Conservation (phyloP, 352 stramenopile genomes). For the Phytophthora pisi region DNA sequence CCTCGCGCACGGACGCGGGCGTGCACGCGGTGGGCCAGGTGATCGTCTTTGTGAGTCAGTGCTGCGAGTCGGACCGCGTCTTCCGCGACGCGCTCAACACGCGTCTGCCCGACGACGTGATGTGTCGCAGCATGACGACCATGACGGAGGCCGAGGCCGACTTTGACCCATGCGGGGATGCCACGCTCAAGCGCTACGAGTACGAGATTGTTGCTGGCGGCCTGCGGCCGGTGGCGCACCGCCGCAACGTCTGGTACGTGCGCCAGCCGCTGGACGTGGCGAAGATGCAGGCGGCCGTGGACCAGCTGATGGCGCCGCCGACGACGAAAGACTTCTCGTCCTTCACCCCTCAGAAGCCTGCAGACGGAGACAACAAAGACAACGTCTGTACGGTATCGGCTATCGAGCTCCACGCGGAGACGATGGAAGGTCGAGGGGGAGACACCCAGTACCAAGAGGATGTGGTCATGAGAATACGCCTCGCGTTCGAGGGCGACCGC, state of each 20-base stretch:
- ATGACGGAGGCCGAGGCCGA: constrained; percentile 22
- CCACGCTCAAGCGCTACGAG: constrained; percentile 67
- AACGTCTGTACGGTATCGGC: constrained; percentile 58
- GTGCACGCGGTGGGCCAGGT: constrained; percentile 93
- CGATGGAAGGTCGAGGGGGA: background rate
- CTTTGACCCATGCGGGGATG: constrained; percentile 63
- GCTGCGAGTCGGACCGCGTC: constrained; percentile 41
- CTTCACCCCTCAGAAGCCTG: constrained; percentile 63
- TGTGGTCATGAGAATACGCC: constrained; percentile 36
- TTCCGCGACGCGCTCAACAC: constrained; percentile 79
- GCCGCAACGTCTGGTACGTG: constrained; percentile 68
- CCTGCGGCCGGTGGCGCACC: constrained; percentile 52
- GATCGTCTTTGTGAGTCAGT: constrained; percentile 87
- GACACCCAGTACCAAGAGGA: constrained; percentile 37
- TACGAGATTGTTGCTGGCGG: constrained; percentile 62
- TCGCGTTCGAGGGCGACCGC: constrained; percentile 69
- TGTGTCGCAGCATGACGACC: constrained; percentile 44
- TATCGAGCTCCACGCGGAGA: constrained; percentile 43
- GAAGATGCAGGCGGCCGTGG: constrained; percentile 55
- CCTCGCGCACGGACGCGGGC: constrained; percentile 92
- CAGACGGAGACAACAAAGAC: constrained; percentile 37
- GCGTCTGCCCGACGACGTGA: constrained; percentile 64
- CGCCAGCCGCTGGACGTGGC: constrained; percentile 57
- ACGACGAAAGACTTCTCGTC: constrained; percentile 66
- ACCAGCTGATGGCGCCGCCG: constrained; percentile 35